Base-by-base conservation (phyloP, 345 rosid genomes). In the Citrus unshiu region DNA sequence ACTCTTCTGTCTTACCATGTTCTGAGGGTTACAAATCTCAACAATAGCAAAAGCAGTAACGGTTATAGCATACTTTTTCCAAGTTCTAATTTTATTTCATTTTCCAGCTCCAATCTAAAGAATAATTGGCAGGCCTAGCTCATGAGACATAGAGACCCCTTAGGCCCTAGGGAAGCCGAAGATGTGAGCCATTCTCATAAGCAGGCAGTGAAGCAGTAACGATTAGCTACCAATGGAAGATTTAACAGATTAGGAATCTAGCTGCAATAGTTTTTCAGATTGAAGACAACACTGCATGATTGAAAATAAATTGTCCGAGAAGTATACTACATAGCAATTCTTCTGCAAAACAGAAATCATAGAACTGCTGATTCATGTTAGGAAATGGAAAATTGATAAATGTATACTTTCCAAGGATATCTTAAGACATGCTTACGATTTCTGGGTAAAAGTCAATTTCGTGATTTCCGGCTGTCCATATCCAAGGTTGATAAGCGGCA, bases 401-500 rank as follows among this genome's bases (percentile, higher is more conserved):
- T 18, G 22, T 27, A 0, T 64, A 13, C 29, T 25, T 43, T 25
- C 56, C 57, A 40, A 54, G 39, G 25, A 37, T 39, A 24, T 59
- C 19, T 74, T 1, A 65, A 14, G 51, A 74, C 5, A 61, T 6
- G 69, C 86, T 90, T 78, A 94, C 95, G 6, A 94, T 61, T 76
- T 91, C 85, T 0, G 97, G 98, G 32, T 74, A 89, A n/a, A 92
- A 93, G 73, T 93, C 98, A 24, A 93, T 25, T 86, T 95, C 99
- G 22, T 93, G 98, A 85, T 95, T 95, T 30, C 98, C 98, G 2
- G 88, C 86, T 0, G 94, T 89, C 99, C 99, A 95, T 83, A 95
- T 93, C 98, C 99, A 95, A 4, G 99, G 98, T 68, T 93, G 97
- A 86, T 95, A 93, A 75, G 99, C 98, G 73, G 74, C 88, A 59